Base-by-base conservation (phyloP, 495 filamentous ascomycete genomes). In the Hypoxylon intermedium region DNA sequence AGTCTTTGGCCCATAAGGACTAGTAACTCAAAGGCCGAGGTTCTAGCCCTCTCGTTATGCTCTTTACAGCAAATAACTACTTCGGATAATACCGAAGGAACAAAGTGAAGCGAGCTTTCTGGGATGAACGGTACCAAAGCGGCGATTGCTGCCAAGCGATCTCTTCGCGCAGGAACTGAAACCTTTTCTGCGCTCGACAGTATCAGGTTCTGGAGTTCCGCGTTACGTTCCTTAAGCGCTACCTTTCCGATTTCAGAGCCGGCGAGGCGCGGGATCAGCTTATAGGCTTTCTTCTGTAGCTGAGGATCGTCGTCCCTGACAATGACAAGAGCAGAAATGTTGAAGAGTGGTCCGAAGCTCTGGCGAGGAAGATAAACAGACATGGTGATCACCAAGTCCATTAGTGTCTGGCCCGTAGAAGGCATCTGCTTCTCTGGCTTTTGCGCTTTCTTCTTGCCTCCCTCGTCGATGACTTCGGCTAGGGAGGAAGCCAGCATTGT, bases 201-300 rank as follows among this genome's bases (percentile, higher is more conserved):
- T 15, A 98, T 79, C 9, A 98, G 78, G 5, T 82, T 75, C 73
- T 96, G 92, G 12, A 98, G 78, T 67, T 96, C 92, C 0, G 67
- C 62, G 55, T 82, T 88, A 49, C 91, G 86, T 58, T 90, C 85
- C 59, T 81, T 63, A 5, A 98, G 81, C 11, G 92, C 91, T 4
- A 75, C 75, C 28, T 78, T 79, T 12, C 95, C 95, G 21, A 75
- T 80, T n/a, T 86, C 81, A 5, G 92, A 93, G 24, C 89, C 85
- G 2, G 89, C 88, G 37, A 98, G 83, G 24, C 93, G 85, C 6
- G 94, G 93, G 49, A 98, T 91, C 43, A 98, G 80, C 74, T 98
- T 97, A 80, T 98, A 98, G 2, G 94, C 93, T 76, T 98, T 98
- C 84, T 98, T 98, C 72, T 98, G 92, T n/a, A 98, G 80, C 68